phyloP scores from a whole-genome alignment of 768 basidiomycete genomes.

The Boletus huronensis region DNA sequence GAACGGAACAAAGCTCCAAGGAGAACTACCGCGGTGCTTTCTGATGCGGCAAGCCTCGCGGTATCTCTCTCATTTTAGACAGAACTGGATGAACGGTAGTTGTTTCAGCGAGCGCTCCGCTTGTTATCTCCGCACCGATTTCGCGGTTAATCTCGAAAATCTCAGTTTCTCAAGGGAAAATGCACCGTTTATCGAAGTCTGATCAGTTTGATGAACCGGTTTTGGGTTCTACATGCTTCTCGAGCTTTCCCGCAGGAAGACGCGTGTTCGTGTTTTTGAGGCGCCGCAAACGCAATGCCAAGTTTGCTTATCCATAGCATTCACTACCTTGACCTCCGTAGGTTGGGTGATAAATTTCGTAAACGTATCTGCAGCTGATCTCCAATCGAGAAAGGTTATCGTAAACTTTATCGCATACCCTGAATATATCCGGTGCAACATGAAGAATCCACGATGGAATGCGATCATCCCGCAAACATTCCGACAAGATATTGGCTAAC shows the following conservation, averaged over 20 bases:
- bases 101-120: background rate
- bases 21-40: background rate
- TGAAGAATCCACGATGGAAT: conserved; percentile 7
- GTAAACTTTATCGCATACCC: conserved; percentile 33
- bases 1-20: conserved; percentile 16
- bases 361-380: conserved; percentile 20
- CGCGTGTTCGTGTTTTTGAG: conserved; percentile 17
- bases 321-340: conserved; percentile 14
- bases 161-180: conserved; percentile 16
- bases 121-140: conserved; percentile 9
- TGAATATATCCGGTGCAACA: conserved; percentile 7
- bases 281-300: conserved; percentile 7
- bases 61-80: conserved; percentile 1
- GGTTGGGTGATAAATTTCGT: conserved; percentile 13
- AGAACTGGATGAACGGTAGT: background rate
- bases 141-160: conserved; percentile 27
- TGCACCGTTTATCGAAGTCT: conserved; percentile 16
- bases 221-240: conserved; percentile 9
- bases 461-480: conserved; percentile 75
- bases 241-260: conserved; percentile 17
- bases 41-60: conserved; percentile 2
- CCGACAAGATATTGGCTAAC: conserved; percentile 95
- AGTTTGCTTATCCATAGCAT: conserved; percentile 6
- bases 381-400: conserved; percentile 33
- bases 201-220: conserved; percentile 25